These are phyloP conservation scores for Polytrichum commune DNA, from an alignment of 225 moss, liverwort and hornwort species.

Conservation along the genomic window DNA sequence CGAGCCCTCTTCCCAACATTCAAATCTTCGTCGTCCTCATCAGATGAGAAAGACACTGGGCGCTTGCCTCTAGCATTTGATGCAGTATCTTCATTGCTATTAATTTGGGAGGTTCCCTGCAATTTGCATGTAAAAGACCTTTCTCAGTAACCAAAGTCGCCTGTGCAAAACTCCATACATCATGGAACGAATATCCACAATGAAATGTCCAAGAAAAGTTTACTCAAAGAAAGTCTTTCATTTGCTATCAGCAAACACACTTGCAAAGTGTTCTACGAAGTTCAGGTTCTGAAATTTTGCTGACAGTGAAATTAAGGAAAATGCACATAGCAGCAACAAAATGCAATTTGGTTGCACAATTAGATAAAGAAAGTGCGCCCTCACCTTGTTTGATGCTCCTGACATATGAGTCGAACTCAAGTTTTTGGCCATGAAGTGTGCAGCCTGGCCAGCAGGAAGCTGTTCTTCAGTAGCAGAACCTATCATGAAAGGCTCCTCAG, in stretches of 20 bases:
- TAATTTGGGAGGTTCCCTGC: constrained; percentile 19
- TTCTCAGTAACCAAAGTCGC: too few relatives aligned
- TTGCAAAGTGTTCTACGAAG: background rate
- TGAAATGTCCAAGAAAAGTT: too few relatives aligned
- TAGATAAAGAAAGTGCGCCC: constrained; percentile 4
- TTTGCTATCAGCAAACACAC: too few relatives aligned
- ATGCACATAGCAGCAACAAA: background rate
- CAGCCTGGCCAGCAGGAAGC: constrained; percentile 23
- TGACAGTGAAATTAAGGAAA: background rate
- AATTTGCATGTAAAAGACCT: background rate
- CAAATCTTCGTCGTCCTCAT: constrained; percentile 35
- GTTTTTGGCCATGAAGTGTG: constrained; percentile 17
- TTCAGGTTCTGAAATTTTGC: background rate
- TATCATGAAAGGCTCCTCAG: constrained; percentile 30
- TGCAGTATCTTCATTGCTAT: constrained; percentile 34
- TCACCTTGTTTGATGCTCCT: constrained; percentile 42
- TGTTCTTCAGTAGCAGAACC: constrained; percentile 66
- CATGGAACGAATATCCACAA: too few relatives aligned
- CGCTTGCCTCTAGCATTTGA: constrained; percentile 27
- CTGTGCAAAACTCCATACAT: too few relatives aligned
- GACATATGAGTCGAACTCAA: constrained; percentile 15
- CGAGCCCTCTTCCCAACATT: constrained; percentile 23
- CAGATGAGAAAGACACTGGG: constrained; percentile 32
- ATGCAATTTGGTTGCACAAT: background rate
- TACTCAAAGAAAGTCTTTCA: too few relatives aligned